These are phyloP conservation scores for Flaveria floridana DNA, from an alignment of 140 eudicot species.

Conservation along the genomic window DNA sequence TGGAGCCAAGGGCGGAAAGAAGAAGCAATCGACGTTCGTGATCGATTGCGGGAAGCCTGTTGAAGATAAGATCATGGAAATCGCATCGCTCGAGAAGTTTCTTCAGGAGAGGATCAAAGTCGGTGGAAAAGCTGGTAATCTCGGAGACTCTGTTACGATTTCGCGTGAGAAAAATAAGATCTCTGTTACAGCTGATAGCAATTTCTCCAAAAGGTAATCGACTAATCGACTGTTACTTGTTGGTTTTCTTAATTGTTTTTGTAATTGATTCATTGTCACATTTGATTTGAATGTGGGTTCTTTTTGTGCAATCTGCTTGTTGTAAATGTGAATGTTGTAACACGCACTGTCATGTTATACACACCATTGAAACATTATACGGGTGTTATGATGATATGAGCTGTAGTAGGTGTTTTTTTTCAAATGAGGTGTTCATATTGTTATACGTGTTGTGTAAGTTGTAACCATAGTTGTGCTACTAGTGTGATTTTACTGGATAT, in stretches of 20 bases:
- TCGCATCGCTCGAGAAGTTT: conserved; percentile 70
- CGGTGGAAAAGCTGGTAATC: conserved; percentile 63
- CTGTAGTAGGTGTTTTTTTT: no score
- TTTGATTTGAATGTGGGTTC: neutral
- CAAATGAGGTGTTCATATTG: no score
- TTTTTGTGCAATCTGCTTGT: neutral
- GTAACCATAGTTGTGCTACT: no score
- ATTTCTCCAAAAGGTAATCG: conserved; percentile 51
- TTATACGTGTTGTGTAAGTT: no score
- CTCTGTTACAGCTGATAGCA: conserved; percentile 50
- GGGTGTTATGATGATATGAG: no score
- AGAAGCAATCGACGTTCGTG: conserved; percentile 53
- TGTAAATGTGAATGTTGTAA: no score
- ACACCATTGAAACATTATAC: no score
- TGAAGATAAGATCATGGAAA: conserved; percentile 70
- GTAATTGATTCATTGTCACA: neutral
- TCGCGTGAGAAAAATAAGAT: conserved; percentile 60
- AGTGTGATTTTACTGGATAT: no score
- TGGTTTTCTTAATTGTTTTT: neutral
- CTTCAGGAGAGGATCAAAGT: conserved; percentile 67
- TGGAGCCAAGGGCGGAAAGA: conserved; percentile 64
- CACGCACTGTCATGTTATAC: no score
- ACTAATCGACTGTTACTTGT: neutral
- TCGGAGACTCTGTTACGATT: conserved; percentile 58
- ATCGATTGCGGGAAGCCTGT: conserved; percentile 69